A percentile compares a stretch with the other conserved stretches of the same genome.
These are phyloP conservation scores for Calocybe gangraenosa DNA, from an alignment of 768 basidiomycete genomes.

Conservation along the genomic window DNA sequence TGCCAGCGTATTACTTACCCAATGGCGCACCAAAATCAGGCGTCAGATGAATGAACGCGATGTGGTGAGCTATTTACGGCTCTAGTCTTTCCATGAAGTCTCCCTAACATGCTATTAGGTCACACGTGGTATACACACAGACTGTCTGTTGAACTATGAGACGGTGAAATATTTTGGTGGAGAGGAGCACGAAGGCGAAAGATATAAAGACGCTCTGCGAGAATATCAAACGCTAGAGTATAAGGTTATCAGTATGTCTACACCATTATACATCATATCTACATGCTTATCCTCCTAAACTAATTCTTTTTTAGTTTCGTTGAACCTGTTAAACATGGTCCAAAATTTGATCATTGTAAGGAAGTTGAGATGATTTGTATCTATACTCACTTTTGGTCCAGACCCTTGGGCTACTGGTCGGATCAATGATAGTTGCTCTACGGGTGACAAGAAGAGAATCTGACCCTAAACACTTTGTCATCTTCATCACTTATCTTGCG, in stretches of 20 bases:
- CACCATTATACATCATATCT: not conserved
- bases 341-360: slow-evolving; percentile 81
- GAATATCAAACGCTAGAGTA: slow-evolving; percentile 75
- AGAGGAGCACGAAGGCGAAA: slow-evolving; percentile 70
- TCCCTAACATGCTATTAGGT: slow-evolving; percentile 32
- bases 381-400: slow-evolving; percentile 22
- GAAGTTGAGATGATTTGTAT: slow-evolving; percentile 3
- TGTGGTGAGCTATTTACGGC: slow-evolving; percentile 40
- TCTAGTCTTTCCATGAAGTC: not conserved
- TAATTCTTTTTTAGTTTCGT: slow-evolving; percentile 40
- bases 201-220: slow-evolving; percentile 67
- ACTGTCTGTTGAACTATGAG: slow-evolving; percentile 76
- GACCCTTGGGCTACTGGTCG: slow-evolving; percentile 77
- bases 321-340: slow-evolving; percentile 71
- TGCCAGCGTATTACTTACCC: slow-evolving; percentile 54
- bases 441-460: slow-evolving; percentile 55
- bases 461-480: slow-evolving; percentile 60
- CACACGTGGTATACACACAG: slow-evolving; percentile 80
- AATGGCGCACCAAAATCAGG: slow-evolving; percentile 70
- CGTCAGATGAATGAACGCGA: slow-evolving; percentile 81
- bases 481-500: slow-evolving; percentile 79
- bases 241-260: slow-evolving; percentile 61
- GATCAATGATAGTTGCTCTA: slow-evolving; percentile 72
- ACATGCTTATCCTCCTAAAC: slow-evolving; percentile 2
- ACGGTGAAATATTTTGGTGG: slow-evolving; percentile 91